These are phyloP conservation scores for Rhododendron simsii DNA, from an alignment of 148 eudicot genomes.

Conservation along the genomic window DNA sequence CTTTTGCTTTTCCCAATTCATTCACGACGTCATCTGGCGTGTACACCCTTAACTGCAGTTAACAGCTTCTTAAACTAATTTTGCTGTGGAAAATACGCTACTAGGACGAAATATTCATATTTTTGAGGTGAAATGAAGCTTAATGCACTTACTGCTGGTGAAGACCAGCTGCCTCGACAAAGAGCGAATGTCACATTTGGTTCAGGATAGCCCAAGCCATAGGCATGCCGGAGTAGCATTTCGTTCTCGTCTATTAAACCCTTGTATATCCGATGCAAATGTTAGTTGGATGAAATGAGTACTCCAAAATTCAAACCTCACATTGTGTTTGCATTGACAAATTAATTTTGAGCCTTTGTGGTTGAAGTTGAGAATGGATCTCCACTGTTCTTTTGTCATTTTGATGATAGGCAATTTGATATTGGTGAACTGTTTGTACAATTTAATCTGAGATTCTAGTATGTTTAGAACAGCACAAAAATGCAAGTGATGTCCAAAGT, in stretches of 20 bases:
- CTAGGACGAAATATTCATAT: not conserved
- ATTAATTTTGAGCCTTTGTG: not conserved
- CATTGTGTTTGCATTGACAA: not conserved
- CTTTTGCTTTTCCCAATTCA: slow-evolving; percentile 73
- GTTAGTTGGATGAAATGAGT: slow-evolving; percentile 9
- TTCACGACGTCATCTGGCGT: slow-evolving; percentile 67
- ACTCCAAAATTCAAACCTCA: not conserved
- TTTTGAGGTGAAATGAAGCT: not conserved
- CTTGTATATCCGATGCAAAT: slow-evolving; percentile 26
- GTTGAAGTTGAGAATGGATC: not conserved
- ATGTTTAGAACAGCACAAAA: not conserved
- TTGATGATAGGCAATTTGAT: not conserved
- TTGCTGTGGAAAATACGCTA: not conserved
- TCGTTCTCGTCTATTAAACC: slow-evolving; percentile 59
- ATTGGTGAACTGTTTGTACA: not conserved
- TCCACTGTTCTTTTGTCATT: not conserved
- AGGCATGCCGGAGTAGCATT: slow-evolving; percentile 59
- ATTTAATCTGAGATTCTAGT: not conserved
- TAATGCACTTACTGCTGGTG: slow-evolving; percentile 74
- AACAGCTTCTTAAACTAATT: not conserved
- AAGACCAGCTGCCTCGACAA: slow-evolving; percentile 89
- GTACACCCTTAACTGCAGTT: slow-evolving; percentile 64
- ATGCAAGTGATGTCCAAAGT: not conserved
- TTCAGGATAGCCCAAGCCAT: slow-evolving; percentile 86
- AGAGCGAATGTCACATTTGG: slow-evolving; percentile 91